phyloP scores from a whole-genome alignment of 495 filamentous ascomycete species.

The Penicillium malachiteum region DNA sequence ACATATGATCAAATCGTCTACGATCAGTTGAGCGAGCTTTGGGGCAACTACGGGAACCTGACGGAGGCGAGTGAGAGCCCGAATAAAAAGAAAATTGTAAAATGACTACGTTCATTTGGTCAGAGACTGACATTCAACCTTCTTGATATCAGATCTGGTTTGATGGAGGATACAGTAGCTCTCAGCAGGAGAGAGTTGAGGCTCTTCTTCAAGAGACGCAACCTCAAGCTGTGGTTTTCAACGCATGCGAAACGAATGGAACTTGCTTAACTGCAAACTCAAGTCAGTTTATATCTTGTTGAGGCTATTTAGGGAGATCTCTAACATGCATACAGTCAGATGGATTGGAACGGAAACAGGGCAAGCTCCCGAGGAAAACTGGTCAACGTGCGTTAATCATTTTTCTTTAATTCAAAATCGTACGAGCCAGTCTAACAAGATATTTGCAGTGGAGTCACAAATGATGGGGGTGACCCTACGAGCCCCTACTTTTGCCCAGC shows the following conservation, averaged over 20 bases:
- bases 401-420: background rate
- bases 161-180: constrained; percentile 12
- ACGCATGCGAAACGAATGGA: constrained; percentile 9
- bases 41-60: constrained; percentile 10
- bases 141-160: constrained; percentile 8
- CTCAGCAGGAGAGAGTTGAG: constrained; percentile 9
- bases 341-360: constrained; percentile 13
- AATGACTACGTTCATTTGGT: too few relatives aligned
- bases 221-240: constrained; percentile 12
- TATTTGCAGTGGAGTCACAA: background rate
- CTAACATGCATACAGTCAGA: constrained; percentile 3
- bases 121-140: too few relatives aligned
- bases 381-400: constrained; percentile 6
- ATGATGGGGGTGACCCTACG: constrained; percentile 1
- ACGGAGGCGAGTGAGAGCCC: background rate
- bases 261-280: constrained; percentile 7
- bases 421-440: background rate
- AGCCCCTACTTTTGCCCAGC: constrained; percentile 15
- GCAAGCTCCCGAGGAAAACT: constrained; percentile 10
- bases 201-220: constrained; percentile 5
- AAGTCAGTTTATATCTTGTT: background rate
- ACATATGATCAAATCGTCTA: constrained; percentile 13
- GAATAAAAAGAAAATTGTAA: too few relatives aligned
- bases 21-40: constrained; percentile 11
- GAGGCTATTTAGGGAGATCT: background rate